Evolutionary conservation across 73 alveolate genomes (phyloP).

Genomic region (Tetrahymena thermophila): DNA sequence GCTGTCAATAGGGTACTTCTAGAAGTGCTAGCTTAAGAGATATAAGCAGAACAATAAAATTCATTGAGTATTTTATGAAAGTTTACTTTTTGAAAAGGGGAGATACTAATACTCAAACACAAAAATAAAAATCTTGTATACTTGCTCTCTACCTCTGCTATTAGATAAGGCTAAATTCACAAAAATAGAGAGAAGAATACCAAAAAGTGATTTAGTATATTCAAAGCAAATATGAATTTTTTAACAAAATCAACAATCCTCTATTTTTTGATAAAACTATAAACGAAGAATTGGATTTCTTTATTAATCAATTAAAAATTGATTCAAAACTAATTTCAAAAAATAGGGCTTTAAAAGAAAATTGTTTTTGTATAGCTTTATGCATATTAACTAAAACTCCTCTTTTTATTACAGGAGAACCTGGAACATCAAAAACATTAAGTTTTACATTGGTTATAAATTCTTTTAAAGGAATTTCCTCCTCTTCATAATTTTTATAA

Average conservation of each 20-base stretch:
- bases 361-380: constrained; percentile 50
- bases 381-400: constrained; percentile 60
- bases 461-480: constrained; percentile 49
- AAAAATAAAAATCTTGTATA: not conserved
- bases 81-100: not conserved
- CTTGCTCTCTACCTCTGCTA: not conserved
- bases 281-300: constrained; percentile 13
- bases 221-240: constrained; percentile 31
- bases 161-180: not conserved
- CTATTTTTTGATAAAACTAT: constrained; percentile 52
- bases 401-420: constrained; percentile 64
- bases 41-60: not conserved
- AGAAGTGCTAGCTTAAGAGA: not conserved
- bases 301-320: constrained; percentile 24
- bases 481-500: not conserved
- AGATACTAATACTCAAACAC: not conserved
- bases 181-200: not conserved
- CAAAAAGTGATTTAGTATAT: constrained; percentile 10
- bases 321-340: constrained; percentile 39
- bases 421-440: constrained; percentile 69
- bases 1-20: not conserved
- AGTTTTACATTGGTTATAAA: constrained; percentile 50
- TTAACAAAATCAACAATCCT: constrained; percentile 20
- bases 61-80: not conserved
- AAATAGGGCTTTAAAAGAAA: constrained; percentile 54